These are phyloP conservation scores for Volvox africanus DNA, from an alignment of 139 green algal genomes.

Conservation along the genomic window DNA sequence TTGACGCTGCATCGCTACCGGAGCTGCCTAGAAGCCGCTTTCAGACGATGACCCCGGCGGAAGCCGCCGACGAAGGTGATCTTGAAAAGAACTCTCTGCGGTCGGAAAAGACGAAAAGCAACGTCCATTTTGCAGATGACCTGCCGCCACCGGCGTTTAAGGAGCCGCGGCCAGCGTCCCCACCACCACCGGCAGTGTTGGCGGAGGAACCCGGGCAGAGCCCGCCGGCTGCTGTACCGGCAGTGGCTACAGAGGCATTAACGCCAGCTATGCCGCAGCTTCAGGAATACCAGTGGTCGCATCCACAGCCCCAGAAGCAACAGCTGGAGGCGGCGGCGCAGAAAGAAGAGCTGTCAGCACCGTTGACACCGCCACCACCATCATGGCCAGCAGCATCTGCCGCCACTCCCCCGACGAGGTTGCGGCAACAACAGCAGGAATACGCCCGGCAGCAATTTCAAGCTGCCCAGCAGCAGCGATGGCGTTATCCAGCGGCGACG, in stretches of 20 bases:
- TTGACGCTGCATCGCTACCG: neutral
- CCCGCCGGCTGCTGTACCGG: neutral
- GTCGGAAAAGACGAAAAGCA: neutral
- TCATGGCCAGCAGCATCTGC: neutral
- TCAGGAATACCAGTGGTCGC: constrained; percentile 37
- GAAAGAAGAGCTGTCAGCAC: neutral
- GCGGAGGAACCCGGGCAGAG: neutral
- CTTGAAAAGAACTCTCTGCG: neutral
- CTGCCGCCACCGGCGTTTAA: constrained; percentile 27
- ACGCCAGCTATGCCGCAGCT: neutral
- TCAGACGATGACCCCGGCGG: neutral
- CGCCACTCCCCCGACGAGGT: neutral
- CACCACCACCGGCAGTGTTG: neutral
- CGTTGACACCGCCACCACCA: neutral
- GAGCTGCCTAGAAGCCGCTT: constrained; percentile 23
- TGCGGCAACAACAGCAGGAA: constrained; percentile 23
- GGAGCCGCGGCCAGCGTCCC: neutral
- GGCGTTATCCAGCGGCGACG: neutral
- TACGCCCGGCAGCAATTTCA: neutral
- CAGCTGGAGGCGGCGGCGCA: neutral
- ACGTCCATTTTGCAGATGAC: neutral
- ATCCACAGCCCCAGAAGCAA: constrained; percentile 2
- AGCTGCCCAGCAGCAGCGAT: neutral
- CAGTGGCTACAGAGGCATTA: neutral
- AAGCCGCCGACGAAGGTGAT: neutral